Evolutionary conservation across 192 early-diverging fungal genomes (phyloP).

Genomic region (Dimargaris xerosporica): DNA sequence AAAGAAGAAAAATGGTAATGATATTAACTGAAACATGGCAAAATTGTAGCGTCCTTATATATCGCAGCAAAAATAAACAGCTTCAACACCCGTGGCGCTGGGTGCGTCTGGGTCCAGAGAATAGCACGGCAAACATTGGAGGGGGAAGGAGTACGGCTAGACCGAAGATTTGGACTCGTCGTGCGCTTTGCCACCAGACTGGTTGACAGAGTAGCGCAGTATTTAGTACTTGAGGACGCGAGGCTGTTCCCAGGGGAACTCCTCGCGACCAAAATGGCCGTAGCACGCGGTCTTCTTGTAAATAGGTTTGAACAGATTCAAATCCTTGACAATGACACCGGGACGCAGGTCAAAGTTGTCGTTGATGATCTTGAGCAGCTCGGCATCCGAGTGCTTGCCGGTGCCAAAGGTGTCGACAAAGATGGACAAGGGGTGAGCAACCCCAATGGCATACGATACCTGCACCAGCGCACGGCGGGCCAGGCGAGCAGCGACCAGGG

Average conservation of each 20-base stretch:
- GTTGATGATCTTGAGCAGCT: constrained; percentile 88
- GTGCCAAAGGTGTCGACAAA: constrained; percentile 96
- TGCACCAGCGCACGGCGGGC: constrained; percentile 87
- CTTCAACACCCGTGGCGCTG: too few species aligned
- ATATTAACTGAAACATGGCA: too few species aligned
- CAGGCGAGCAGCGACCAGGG: constrained; percentile 81
- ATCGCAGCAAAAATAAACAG: too few species aligned
- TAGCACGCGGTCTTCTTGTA: constrained; percentile 95
- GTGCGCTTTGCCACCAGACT: too few species aligned
- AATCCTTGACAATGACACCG: constrained; percentile 94
- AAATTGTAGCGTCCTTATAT: too few species aligned
- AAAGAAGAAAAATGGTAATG: too few species aligned
- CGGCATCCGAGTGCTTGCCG: constrained; percentile 71
- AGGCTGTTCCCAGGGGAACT: constrained; percentile 91
- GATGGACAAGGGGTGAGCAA: constrained; percentile 91
- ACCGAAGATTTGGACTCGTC: too few species aligned
- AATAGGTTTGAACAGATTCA: constrained; percentile 95
- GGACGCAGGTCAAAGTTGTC: constrained; percentile 98
- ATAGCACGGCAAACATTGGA: too few species aligned
- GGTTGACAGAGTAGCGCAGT: background rate
- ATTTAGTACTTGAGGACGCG: constrained; percentile 56
- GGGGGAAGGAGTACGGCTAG: too few species aligned
- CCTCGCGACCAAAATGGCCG: constrained; percentile 82
- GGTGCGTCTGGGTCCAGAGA: too few species aligned
- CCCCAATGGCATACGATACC: constrained; percentile 97